Base-by-base conservation (phyloP, 345 rosid species). In the Limnanthes douglasii region DNA sequence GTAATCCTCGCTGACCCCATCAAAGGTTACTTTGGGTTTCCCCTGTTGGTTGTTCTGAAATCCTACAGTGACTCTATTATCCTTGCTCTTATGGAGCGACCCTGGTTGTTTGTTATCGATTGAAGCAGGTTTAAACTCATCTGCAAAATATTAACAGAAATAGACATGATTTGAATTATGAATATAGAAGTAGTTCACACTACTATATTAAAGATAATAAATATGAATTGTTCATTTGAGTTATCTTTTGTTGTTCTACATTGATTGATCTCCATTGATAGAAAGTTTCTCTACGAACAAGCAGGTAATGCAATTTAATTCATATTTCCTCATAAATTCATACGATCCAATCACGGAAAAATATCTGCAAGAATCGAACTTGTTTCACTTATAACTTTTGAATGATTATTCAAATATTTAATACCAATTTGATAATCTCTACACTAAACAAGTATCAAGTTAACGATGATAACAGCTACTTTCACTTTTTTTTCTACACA, bases 61-160 rank as follows among this genome's bases (percentile, higher is more conserved):
- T 55, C 77, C 94, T 24, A 72, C 83, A 6, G 90, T 62, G 33
- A 77, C 96, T 57, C 90, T 62, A 11, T 66, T 77, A 19, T 74
- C 83, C 48, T 74, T 81, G 26, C 68, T 85, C 68, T 72, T 80
- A 36, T 67, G 86, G 46, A 86, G 4, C 8, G 64, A 54, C 24
- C 78, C 96, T 2, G 67, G 59, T 68, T 84, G 77, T 0, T 51
- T 65, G 70, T 81, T 80, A 31, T 86, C 94, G 9, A 86, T 74
- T 5, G 94, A 86, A 24, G 96, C 86, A 2, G 96, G 94, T 57
- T 77, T 80, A 35, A 81, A 86, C 28, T 79, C 88, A 72, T 85
- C 83, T 83, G 48, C 50, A n/a, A n/a, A 37, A 41, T 39, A 37
- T 27, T 43, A 22, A 0, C 37, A 21, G 24, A 31, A 1, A 18